phyloP scores from a whole-genome alignment of 78 protist genomes.

The Bodo saltans region DNA sequence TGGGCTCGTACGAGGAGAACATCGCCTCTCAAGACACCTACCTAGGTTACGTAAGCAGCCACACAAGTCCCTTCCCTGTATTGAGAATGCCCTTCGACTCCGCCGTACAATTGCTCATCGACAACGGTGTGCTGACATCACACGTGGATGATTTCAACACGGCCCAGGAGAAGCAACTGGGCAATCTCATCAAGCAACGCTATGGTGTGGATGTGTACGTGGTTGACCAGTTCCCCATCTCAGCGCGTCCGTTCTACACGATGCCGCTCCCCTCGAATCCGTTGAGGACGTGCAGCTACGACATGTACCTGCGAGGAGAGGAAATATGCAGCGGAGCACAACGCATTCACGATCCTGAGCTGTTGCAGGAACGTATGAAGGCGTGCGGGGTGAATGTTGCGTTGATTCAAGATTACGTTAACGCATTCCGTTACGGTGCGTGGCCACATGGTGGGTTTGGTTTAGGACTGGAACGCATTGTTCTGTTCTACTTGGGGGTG shows the following conservation, averaged over 20 bases:
- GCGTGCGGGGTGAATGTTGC: conserved; percentile 49
- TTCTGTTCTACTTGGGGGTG: conserved; percentile 87
- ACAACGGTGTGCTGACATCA: conserved; percentile 29
- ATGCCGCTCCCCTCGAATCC: conserved; percentile 84
- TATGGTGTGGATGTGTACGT: conserved; percentile 90
- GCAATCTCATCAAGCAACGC: conserved; percentile 77
- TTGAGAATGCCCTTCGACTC: conserved; percentile 29
- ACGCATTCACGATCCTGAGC: conserved; percentile 90
- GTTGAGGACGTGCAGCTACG: conserved; percentile 90
- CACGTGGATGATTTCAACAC: conserved; percentile 69
- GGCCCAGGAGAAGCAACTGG: conserved; percentile 77
- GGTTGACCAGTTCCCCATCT: conserved; percentile 85
- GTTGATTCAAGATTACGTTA: conserved; percentile 77
- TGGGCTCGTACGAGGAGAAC: not conserved
- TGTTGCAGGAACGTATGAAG: conserved; percentile 56
- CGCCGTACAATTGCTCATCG: conserved; percentile 58
- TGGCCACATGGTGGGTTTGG: conserved; percentile 98
- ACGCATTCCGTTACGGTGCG: conserved; percentile 90
- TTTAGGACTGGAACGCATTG: conserved; percentile 91
- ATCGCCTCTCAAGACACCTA: not conserved
- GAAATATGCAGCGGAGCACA: conserved; percentile 99
- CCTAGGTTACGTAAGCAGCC: not conserved
- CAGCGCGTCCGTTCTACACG: conserved; percentile 99
- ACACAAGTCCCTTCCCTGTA: not conserved
- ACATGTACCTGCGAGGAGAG: conserved; percentile 95